phyloP scores from a whole-genome alignment of 1,284 basidiomycete genomes.

The Moesziomyces parantarcticus region DNA sequence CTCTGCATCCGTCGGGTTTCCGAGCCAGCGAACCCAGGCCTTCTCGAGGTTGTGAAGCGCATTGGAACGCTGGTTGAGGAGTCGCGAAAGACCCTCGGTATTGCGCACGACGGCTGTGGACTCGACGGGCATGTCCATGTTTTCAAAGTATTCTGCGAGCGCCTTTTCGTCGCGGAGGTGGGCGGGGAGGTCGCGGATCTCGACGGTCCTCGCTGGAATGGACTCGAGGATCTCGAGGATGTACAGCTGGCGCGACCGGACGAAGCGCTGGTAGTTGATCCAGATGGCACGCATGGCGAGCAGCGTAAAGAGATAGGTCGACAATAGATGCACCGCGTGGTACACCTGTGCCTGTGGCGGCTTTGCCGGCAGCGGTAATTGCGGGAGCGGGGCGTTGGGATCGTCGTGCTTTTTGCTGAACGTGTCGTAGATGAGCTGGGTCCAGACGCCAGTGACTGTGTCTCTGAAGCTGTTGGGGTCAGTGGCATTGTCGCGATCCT shows the following conservation, averaged over 20 bases:
- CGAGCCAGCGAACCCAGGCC: constrained; percentile 87
- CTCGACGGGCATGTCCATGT: constrained; percentile 74
- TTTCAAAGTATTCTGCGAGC: constrained; percentile 92
- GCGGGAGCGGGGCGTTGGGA: constrained; percentile 48
- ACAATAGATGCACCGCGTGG: constrained; percentile 80
- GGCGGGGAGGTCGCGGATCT: constrained; percentile 83
- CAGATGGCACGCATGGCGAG: constrained; percentile 86
- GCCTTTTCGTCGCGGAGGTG: constrained; percentile 85
- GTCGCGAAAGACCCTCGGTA: constrained; percentile 77
- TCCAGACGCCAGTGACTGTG: constrained; percentile 31
- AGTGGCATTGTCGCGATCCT: constrained; percentile 45
- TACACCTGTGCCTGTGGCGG: constrained; percentile 67
- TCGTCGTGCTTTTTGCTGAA: constrained; percentile 13
- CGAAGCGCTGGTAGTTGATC: constrained; percentile 87
- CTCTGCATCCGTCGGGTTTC: constrained; percentile 85
- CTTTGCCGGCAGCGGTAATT: constrained; percentile 44
- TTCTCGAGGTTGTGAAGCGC: constrained; percentile 82
- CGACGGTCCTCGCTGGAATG: constrained; percentile 89
- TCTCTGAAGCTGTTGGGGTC: constrained; percentile 6
- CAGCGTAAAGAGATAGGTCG: constrained; percentile 91
- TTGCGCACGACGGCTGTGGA: constrained; percentile 89
- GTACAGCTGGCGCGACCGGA: constrained; percentile 91
- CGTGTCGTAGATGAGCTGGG: constrained; percentile 23
- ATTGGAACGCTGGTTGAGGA: constrained; percentile 81
- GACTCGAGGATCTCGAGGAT: constrained; percentile 92